Conservation (phyloP, 495 filamentous ascomycete genomes). For the Bryoglossum gracile region DNA sequence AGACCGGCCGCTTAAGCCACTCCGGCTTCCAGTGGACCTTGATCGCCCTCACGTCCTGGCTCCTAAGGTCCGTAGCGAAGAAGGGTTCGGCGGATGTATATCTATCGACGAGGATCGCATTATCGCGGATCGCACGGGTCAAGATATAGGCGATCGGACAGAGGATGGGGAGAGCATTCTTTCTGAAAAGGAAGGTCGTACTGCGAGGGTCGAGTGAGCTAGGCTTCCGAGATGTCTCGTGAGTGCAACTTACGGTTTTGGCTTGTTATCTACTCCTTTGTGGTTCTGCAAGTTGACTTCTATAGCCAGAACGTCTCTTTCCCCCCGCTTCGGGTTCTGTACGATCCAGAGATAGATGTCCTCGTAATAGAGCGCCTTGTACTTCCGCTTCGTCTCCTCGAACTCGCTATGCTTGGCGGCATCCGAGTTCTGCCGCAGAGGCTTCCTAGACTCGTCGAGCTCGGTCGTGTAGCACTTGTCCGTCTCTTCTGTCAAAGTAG, state of each 20-base stretch:
- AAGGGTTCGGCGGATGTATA: constrained; percentile 21
- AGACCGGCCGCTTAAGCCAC: constrained; percentile 20
- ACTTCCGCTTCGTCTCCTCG: constrained; percentile 7
- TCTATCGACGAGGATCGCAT: constrained; percentile 19
- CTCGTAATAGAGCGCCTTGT: constrained; percentile 24
- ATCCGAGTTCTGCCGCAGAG: constrained; percentile 1
- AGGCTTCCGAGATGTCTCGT: constrained; percentile 5
- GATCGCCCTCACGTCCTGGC: constrained; percentile 9
- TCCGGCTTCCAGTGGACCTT: constrained; percentile 23
- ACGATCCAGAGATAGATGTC: constrained; percentile 27
- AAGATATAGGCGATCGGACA: constrained; percentile 23
- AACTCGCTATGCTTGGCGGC: constrained; percentile 7
- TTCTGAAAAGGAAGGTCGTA: constrained; percentile 23
- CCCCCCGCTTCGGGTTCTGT: constrained; percentile 21
- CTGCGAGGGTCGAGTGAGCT: constrained; percentile 13
- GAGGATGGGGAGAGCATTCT: constrained; percentile 21
- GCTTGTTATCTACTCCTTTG: constrained; percentile 26
- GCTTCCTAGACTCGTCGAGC: constrained; percentile 1
- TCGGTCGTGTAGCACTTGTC: constrained; percentile 2
- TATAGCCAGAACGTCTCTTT: constrained; percentile 24
- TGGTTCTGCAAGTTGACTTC: constrained; percentile 24
- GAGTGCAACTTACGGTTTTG: constrained; percentile 24
- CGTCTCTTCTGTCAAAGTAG: constrained; percentile 2
- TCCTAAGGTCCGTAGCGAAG: constrained; percentile 14
- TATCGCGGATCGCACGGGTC: constrained; percentile 17